A percentile compares a stretch with the other conserved stretches of the same genome.
phyloP scores from a whole-genome alignment of 2,329 filamentous ascomycete genomes.

The Clonostachys sp. region DNA sequence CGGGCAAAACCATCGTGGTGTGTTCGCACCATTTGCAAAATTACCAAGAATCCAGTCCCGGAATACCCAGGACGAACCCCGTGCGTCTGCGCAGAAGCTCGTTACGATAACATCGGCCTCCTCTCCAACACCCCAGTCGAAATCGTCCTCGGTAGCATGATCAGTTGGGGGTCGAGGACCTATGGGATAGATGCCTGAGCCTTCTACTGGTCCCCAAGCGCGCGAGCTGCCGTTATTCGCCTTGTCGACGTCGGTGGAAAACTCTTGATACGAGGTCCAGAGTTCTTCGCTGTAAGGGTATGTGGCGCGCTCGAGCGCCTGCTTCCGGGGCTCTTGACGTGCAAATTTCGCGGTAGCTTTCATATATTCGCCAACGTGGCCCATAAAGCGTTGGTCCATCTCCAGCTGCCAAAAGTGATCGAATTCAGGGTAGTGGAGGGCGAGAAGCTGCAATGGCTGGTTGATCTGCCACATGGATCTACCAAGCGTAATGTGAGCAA shows the following conservation, averaged over 20 bases:
- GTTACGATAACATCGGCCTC: conserved; percentile 22
- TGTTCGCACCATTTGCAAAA: conserved; percentile 12
- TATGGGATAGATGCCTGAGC: conserved; percentile 19
- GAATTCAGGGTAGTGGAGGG: conserved; percentile 24
- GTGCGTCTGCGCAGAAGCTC: conserved; percentile 19
- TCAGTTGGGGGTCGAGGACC: conserved; percentile 17
- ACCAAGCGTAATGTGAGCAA: neutral
- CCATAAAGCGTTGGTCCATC: conserved; percentile 34
- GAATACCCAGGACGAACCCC: conserved; percentile 21
- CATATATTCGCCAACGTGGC: conserved; percentile 20
- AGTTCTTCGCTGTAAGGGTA: conserved; percentile 48
- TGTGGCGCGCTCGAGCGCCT: conserved; percentile 53
- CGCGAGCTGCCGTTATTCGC: conserved; percentile 16
- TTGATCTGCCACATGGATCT: conserved; percentile 22
- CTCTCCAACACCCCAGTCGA: conserved; percentile 24
- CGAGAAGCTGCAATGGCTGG: conserved; percentile 24
- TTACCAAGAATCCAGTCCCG: conserved; percentile 18
- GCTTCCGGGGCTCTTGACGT: conserved; percentile 48
- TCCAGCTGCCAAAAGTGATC: conserved; percentile 34
- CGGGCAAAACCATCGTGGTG: conserved; percentile 25
- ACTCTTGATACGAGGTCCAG: conserved; percentile 42
- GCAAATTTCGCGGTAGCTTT: conserved; percentile 30
- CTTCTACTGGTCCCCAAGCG: conserved; percentile 20
- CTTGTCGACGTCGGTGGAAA: conserved; percentile 18
- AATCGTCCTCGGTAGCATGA: conserved; percentile 14